These are phyloP conservation scores for Aspergillus leporis DNA, from an alignment of 495 filamentous ascomycete genomes.

Conservation along the genomic window DNA sequence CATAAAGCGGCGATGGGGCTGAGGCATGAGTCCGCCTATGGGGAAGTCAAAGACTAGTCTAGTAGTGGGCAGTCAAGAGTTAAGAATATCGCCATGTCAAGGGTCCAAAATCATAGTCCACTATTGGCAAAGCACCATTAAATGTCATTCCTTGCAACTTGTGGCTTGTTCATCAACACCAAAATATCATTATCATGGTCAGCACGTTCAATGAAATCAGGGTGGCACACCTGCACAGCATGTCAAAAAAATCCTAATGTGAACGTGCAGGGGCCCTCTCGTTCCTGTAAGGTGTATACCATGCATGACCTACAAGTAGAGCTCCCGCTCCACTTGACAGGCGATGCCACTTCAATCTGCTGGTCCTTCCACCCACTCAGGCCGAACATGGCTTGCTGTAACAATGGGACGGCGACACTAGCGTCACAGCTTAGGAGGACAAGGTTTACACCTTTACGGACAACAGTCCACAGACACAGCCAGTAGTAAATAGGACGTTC, in stretches of 20 bases:
- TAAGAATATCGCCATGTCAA: neutral
- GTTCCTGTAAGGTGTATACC: conserved; percentile 2
- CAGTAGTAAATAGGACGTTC: neutral
- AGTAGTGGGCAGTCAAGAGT: neutral
- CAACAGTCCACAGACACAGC: neutral
- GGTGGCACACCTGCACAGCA: neutral
- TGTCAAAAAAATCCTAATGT: conserved; percentile 1
- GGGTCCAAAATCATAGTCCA: neutral
- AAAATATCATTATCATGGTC: neutral
- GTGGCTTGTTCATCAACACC: neutral
- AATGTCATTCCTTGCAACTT: neutral
- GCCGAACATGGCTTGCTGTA: neutral
- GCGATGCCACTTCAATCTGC: conserved; percentile 15
- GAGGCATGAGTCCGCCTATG: conserved; percentile 9
- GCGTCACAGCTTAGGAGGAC: neutral
- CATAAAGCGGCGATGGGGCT: conserved; percentile 16
- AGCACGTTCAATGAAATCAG: neutral
- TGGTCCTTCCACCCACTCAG: conserved; percentile 7
- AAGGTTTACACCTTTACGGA: neutral
- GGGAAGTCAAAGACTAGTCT: conserved; percentile 1
- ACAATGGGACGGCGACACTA: neutral
- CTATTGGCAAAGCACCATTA: neutral
- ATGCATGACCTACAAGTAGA: conserved; percentile 9
- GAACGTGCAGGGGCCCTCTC: conserved; percentile 19
- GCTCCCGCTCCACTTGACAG: conserved; percentile 10